Conservation (phyloP, 768 basidiomycete genomes). For the Kwoniella dejecticola region DNA sequence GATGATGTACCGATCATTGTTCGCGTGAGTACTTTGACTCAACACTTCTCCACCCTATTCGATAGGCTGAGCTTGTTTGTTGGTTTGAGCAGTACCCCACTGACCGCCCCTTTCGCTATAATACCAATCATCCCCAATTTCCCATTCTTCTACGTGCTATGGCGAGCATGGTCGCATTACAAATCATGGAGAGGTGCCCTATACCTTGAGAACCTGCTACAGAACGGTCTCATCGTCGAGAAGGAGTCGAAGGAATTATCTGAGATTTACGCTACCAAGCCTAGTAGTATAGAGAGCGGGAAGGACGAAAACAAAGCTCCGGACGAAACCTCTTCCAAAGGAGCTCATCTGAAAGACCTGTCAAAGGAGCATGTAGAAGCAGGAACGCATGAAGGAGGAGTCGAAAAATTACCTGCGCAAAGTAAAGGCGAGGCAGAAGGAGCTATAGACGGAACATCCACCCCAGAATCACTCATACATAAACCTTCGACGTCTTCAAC, state of each 20-base stretch:
- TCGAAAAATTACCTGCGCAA: conserved; percentile 23
- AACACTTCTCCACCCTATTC: background rate
- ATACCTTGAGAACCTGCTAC: conserved; percentile 51
- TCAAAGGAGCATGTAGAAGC: background rate
- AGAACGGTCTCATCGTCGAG: conserved; percentile 45
- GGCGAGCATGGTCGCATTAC: conserved; percentile 57
- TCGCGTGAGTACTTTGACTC: conserved; percentile 34
- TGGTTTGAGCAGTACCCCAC: conserved; percentile 32
- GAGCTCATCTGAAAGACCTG: background rate
- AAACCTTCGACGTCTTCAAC: conserved; percentile 10
- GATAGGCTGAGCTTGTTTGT: background rate
- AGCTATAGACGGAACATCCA: conserved; percentile 42
- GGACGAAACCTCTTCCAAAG: conserved; percentile 25
- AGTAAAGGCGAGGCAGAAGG: conserved; percentile 27
- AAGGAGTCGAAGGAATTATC: conserved; percentile 37
- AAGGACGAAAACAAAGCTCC: conserved; percentile 31
- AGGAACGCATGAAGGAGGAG: background rate
- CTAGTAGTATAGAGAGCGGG: background rate
- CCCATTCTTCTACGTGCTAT: conserved; percentile 57
- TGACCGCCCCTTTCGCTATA: conserved; percentile 55
- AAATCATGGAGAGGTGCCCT: conserved; percentile 52
- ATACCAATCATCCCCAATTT: conserved; percentile 56
- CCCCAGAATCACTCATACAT: conserved; percentile 33
- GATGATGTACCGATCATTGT: conserved; percentile 43
- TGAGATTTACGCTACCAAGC: conserved; percentile 36